Evolutionary conservation across 202 grass and related monocot species (phyloP).

Genomic region (Schoenoplectus triqueter): DNA sequence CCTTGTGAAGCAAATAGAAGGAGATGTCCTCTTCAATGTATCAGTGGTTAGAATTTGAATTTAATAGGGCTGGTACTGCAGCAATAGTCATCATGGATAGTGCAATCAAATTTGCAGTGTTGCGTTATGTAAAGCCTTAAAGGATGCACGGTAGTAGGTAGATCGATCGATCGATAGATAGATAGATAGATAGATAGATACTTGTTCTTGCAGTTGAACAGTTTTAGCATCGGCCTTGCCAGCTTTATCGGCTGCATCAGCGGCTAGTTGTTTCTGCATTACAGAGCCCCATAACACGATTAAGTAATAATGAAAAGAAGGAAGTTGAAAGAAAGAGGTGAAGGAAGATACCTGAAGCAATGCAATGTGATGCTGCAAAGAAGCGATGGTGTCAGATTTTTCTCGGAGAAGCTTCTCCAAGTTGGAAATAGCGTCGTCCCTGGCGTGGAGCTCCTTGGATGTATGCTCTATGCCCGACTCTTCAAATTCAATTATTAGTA

Average conservation of each 20-base stretch:
- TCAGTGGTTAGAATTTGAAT: neutral
- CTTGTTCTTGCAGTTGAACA: conserved; percentile 73
- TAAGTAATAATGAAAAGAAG: neutral
- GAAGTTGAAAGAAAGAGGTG: neutral
- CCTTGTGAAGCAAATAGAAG: neutral
- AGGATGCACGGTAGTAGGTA: neutral
- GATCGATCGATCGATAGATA: neutral
- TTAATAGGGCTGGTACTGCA: neutral
- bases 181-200: neutral
- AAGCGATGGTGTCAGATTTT: conserved; percentile 63
- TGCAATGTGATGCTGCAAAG: conserved; percentile 67
- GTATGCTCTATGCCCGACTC: conserved; percentile 57
- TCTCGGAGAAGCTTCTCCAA: conserved; percentile 60
- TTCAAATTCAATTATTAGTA: conserved; percentile 2
- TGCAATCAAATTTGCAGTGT: neutral
- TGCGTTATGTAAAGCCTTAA: too few relatives aligned
- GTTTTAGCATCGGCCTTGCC: conserved; percentile 57
- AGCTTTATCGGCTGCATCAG: conserved; percentile 64
- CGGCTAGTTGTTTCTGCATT: conserved; percentile 60
- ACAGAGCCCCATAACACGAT: neutral
- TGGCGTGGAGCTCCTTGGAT: conserved; percentile 63
- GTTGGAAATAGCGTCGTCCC: conserved; percentile 60
- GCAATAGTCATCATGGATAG: neutral
- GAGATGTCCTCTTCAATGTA: neutral
- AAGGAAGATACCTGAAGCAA: conserved; percentile 55